A percentile compares a stretch with the other conserved stretches of the same genome.
These are phyloP conservation scores for Leccinum olivaceopallidum DNA, from an alignment of 768 basidiomycete species.

Conservation along the genomic window DNA sequence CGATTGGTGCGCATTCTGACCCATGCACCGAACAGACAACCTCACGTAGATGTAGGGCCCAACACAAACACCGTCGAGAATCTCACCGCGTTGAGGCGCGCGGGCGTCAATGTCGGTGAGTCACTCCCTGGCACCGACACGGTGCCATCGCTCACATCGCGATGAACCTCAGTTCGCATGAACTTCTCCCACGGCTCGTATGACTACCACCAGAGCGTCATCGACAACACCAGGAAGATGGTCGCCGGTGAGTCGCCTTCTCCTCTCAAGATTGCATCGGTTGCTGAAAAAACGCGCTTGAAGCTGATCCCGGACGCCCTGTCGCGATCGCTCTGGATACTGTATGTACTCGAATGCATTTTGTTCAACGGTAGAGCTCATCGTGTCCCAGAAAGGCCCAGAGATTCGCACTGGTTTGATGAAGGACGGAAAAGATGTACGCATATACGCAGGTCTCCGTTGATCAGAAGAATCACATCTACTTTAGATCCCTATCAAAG, in stretches of 20 bases:
- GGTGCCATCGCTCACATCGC: conserved; percentile 9
- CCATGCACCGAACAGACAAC: neutral
- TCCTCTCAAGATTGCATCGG: neutral
- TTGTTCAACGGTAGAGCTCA: conserved; percentile 8
- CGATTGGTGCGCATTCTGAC: conserved; percentile 69
- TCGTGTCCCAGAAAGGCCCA: conserved; percentile 81
- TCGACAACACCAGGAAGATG: conserved; percentile 94
- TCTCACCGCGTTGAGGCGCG: conserved; percentile 77
- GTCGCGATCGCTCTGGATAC: conserved; percentile 98
- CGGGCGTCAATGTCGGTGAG: conserved; percentile 97
- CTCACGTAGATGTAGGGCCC: conserved; percentile 58
- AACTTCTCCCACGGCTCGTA: conserved; percentile 99
- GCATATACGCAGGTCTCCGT: conserved; percentile 33
- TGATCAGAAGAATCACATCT: conserved; percentile 5
- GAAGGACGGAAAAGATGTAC: conserved; percentile 80
- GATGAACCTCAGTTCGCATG: conserved; percentile 80
- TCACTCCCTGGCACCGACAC: conserved; percentile 13
- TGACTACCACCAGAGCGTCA: conserved; percentile 98
- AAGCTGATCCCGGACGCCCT: conserved; percentile 75
- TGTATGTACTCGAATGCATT: conserved; percentile 44
- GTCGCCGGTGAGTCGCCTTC: conserved; percentile 57
- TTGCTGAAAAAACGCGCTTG: conserved; percentile 8
- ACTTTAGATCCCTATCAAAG: conserved; percentile 71
- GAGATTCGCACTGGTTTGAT: conserved; percentile 98
- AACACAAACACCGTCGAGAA: conserved; percentile 93